These are phyloP conservation scores for Collariella sp. DNA, from an alignment of 495 filamentous ascomycete species.

Conservation along the genomic window DNA sequence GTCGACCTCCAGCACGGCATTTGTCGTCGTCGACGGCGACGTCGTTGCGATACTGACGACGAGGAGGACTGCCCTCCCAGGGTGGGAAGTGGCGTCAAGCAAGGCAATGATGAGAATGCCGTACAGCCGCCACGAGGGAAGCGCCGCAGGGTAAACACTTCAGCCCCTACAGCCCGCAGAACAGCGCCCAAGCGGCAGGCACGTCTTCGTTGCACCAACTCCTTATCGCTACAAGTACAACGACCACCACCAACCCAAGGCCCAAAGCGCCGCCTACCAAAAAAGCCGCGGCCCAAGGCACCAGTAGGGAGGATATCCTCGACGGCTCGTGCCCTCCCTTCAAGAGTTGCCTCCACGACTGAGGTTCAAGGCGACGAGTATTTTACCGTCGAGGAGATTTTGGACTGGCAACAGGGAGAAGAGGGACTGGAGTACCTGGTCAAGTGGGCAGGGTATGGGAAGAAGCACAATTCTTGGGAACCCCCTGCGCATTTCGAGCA, in stretches of 20 bases:
- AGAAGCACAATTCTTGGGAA: slow-evolving; percentile 16
- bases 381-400: slow-evolving; percentile 14
- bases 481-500: slow-evolving; percentile 11
- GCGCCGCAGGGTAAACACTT: slow-evolving; percentile 5
- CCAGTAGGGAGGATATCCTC: slow-evolving; percentile 13
- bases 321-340: slow-evolving; percentile 11
- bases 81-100: background rate
- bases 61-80: background rate
- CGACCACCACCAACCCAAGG: no score
- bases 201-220: slow-evolving; percentile 5
- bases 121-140: background rate
- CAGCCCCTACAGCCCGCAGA: slow-evolving; percentile 4
- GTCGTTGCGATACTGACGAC: background rate
- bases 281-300: slow-evolving; percentile 11
- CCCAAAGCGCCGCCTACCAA: background rate
- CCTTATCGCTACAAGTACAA: slow-evolving; percentile 11
- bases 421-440: slow-evolving; percentile 11
- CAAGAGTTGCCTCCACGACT: slow-evolving; percentile 9
- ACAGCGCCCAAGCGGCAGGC: slow-evolving; percentile 9
- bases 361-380: slow-evolving; percentile 12
- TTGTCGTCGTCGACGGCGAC: slow-evolving; percentile 2
- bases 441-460: slow-evolving; percentile 14
- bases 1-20: slow-evolving; percentile 2
- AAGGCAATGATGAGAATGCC: background rate
- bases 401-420: slow-evolving; percentile 2